phyloP scores from a whole-genome alignment of 2,329 filamentous ascomycete genomes.

The Berkeleyomyces basicola region DNA sequence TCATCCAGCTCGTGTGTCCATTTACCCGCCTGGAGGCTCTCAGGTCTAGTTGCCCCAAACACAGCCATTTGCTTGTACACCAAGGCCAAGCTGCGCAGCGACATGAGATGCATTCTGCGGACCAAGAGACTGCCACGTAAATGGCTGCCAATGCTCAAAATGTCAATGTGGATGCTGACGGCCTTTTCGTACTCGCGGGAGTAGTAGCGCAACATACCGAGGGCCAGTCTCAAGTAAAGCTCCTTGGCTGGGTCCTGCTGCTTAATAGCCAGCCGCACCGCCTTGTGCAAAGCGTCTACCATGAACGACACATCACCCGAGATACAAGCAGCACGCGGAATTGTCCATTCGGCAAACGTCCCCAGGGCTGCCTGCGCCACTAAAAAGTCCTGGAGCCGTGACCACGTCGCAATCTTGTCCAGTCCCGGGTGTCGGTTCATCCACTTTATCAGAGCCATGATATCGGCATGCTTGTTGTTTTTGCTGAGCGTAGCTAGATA shows the following conservation, averaged over 20 bases:
- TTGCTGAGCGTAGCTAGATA: conserved; percentile 23
- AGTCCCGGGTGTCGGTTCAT: conserved; percentile 18
- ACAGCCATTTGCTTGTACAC: conserved; percentile 23
- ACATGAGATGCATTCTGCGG: conserved; percentile 24
- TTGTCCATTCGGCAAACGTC: conserved; percentile 25
- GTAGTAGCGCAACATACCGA: conserved; percentile 23
- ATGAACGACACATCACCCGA: conserved; percentile 20
- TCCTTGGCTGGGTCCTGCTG: conserved; percentile 23
- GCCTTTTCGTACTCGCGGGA: conserved; percentile 22
- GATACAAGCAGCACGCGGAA: conserved; percentile 25
- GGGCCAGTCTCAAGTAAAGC: conserved; percentile 24
- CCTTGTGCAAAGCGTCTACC: conserved; percentile 19
- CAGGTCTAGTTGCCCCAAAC: conserved; percentile 16
- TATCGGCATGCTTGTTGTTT: conserved; percentile 22
- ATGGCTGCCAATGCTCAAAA: conserved; percentile 24
- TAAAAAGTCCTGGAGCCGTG: conserved; percentile 22
- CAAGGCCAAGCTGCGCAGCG: conserved; percentile 24
- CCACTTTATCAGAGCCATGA: conserved; percentile 22
- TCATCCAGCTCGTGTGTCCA: conserved; percentile 24
- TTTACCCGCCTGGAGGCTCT: conserved; percentile 15
- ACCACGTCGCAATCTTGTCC: conserved; percentile 4
- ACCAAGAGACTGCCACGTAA: conserved; percentile 25
- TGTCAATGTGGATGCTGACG: conserved; percentile 22
- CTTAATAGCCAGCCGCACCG: conserved; percentile 21
- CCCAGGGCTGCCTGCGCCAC: conserved; percentile 21